phyloP scores from a whole-genome alignment of 2,329 filamentous ascomycete genomes.

The Aspergillus neotritici region DNA sequence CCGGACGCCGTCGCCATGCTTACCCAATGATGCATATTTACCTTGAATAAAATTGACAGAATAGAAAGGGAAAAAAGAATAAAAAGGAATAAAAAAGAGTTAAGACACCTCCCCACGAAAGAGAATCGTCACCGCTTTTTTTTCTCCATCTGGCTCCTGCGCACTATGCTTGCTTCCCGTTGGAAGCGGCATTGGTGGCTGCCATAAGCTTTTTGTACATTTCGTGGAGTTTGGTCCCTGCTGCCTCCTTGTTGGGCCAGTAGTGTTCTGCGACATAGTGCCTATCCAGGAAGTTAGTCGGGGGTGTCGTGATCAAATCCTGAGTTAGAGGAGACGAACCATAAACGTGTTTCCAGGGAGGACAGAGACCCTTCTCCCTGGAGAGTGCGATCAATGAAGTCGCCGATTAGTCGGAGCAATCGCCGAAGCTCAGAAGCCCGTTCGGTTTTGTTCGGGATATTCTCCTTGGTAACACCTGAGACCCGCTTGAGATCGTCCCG shows the following conservation, averaged over 20 bases:
- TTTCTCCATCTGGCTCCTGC: slow-evolving; percentile 6
- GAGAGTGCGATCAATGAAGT: slow-evolving; percentile 40
- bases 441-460: slow-evolving; percentile 39
- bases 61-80: slow-evolving; percentile 9
- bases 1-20: slow-evolving; percentile 26
- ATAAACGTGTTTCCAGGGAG: slow-evolving; percentile 40
- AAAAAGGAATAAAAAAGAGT: slow-evolving; percentile 12
- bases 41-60: slow-evolving; percentile 3
- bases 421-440: slow-evolving; percentile 40
- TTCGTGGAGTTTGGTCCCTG: slow-evolving; percentile 30
- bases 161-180: slow-evolving; percentile 20
- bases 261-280: slow-evolving; percentile 41
- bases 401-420: slow-evolving; percentile 42
- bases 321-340: slow-evolving; percentile 29
- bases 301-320: too few relatives aligned
- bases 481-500: slow-evolving; percentile 39
- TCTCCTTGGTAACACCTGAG: slow-evolving; percentile 43
- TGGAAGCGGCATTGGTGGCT: slow-evolving; percentile 20
- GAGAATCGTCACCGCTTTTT: slow-evolving; percentile 6
- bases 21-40: slow-evolving; percentile 25
- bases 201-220: slow-evolving; percentile 36
- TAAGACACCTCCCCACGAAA: slow-evolving; percentile 10
- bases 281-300: slow-evolving; percentile 30
- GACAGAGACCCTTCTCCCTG: slow-evolving; percentile 34
- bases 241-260: slow-evolving; percentile 43